Evolutionary conservation across 2,329 filamentous ascomycete species (phyloP), one percentile per base, ranked within the genome.

Genomic region (Penicillium sp.): DNA sequence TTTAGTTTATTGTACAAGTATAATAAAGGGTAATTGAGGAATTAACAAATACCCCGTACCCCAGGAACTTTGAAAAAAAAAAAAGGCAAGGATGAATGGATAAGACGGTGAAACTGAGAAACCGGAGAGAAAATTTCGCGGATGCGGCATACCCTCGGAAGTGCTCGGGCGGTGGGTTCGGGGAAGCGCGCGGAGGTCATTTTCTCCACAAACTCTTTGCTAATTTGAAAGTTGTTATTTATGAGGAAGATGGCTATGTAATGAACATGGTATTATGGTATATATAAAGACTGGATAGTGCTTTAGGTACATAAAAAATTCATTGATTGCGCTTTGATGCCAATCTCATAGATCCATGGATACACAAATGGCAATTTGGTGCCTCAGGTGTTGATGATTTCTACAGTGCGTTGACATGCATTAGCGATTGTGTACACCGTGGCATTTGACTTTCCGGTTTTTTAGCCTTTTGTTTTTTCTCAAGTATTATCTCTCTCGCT

Each of bases 81-180:
- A 62, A 56, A 59, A 61, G 49, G 52, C 58, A 49, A 57, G 54
- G 55, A 51, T 55, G 51, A 57, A 53, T 57, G 56, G 18, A 49
- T 49, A 61, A 51, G 54, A 61, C 65, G 65, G 65, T 67, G 61
- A 62, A 65, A 62, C 58, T 61, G 64, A 55, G 59, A 63, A 61
- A 57, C 54, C 55, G 58, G 61, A 58, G 62, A 71, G 70, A 74
- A 74, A 75, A 74, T 74, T 74, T 74, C 69, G 69, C 68, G 67
- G 70, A 67, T 66, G 63, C 71, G 71, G 72, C 67, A 69, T 69
- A 69, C 67, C 64, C 61, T 70, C 73, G 71, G 71, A 70, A 70
- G 65, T 61, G 67, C 66, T 72, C 71, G 70, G 70, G 70, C 64
- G 65, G 63, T 67, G 64, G 63, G 61, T 61, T 61, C 62, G 60